Evolutionary conservation across 805 yeast species (phyloP).

Genomic region (Citeromyces matritensis): DNA sequence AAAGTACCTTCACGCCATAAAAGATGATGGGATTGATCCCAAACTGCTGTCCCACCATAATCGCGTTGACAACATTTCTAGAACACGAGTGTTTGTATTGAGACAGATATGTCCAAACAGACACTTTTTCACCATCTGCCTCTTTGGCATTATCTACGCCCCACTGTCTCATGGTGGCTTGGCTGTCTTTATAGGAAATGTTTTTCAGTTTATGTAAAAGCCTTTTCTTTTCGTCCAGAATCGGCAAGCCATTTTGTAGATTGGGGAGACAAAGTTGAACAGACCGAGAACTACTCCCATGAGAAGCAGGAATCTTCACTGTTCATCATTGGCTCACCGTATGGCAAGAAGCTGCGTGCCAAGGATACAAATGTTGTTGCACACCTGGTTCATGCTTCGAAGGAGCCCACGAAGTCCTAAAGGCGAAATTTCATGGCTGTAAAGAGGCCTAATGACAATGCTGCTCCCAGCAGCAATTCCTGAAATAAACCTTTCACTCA

Average conservation of each 20-base stretch:
- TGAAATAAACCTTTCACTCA: slow-evolving; percentile 58
- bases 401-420: slow-evolving; percentile 51
- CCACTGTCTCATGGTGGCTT: slow-evolving; percentile 15
- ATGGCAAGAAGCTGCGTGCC: slow-evolving; percentile 67
- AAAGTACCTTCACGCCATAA: slow-evolving; percentile 79
- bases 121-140: slow-evolving; percentile 5
- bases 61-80: slow-evolving; percentile 48
- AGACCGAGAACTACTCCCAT: slow-evolving; percentile 42
- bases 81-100: slow-evolving; percentile 39
- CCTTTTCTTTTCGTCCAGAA: slow-evolving; percentile 19
- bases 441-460: slow-evolving; percentile 73
- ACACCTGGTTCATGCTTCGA: slow-evolving; percentile 84
- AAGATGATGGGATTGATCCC: slow-evolving; percentile 90
- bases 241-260: slow-evolving; percentile 68
- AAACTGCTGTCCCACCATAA: slow-evolving; percentile 78
- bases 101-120: slow-evolving; percentile 29
- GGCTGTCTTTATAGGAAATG: slow-evolving; percentile 5
- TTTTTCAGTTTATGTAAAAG: slow-evolving; percentile 22
- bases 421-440: slow-evolving; percentile 73
- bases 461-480: slow-evolving; percentile 86
- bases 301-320: slow-evolving; percentile 66
- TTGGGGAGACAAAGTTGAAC: slow-evolving; percentile 36
- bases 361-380: slow-evolving; percentile 75
- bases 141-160: slow-evolving; percentile 10
- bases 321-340: slow-evolving; percentile 40